These are phyloP conservation scores for Kwoniella europaea DNA, from an alignment of 768 basidiomycete genomes.

Conservation along the genomic window DNA sequence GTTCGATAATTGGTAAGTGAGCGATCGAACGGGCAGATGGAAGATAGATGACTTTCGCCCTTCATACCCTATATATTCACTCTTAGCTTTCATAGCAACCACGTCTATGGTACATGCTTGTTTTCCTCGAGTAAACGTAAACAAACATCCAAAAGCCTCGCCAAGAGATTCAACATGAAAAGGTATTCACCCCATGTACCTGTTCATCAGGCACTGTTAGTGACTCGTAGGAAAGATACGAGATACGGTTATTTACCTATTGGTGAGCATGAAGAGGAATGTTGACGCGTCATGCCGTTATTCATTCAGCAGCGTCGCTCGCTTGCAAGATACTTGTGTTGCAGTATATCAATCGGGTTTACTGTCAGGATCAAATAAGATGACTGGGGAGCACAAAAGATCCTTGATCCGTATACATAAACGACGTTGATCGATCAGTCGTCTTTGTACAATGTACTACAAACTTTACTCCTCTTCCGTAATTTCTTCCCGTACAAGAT, in stretches of 20 bases:
- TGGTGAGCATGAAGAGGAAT: neutral
- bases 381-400: too few species aligned
- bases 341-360: too few species aligned
- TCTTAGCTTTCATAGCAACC: too few species aligned
- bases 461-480: conserved; percentile 50
- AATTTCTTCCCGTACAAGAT: conserved; percentile 47
- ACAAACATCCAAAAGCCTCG: conserved; percentile 33
- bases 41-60: too few species aligned
- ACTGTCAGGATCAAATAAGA: too few species aligned
- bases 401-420: neutral
- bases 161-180: conserved; percentile 27
- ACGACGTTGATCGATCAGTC: neutral
- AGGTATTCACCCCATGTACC: neutral
- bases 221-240: neutral
- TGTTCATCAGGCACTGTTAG: neutral
- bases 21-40: too few species aligned
- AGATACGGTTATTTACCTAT: neutral
- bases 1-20: too few species aligned
- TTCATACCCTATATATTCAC: too few species aligned
- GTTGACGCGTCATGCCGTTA: neutral
- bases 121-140: too few species aligned
- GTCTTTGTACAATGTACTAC: conserved; percentile 42
- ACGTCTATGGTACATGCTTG: too few species aligned
- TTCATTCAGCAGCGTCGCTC: neutral
- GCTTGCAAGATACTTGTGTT: neutral